Evolutionary conservation across 148 eudicot species (phyloP).

Genomic region (Rhododendron simsii): DNA sequence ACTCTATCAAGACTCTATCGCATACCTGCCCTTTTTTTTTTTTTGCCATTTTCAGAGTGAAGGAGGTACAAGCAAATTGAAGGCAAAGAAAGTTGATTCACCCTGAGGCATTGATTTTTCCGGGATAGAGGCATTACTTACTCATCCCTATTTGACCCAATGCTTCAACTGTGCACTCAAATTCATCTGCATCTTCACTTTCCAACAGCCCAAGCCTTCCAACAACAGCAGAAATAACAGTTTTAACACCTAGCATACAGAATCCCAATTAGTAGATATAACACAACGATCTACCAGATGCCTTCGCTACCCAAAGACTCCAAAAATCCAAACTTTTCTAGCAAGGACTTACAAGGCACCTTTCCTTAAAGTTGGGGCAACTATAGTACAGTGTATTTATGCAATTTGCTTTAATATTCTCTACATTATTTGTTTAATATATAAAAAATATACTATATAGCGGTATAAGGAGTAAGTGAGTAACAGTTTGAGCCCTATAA

Average conservation of each 20-base stretch:
- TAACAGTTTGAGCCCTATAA: not conserved
- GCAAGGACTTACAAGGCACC: not conserved
- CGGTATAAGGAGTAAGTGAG: not conserved
- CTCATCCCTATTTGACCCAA: conserved; percentile 84
- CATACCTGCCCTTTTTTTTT: not conserved
- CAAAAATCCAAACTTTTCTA: not conserved
- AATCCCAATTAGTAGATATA: not conserved
- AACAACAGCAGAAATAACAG: conserved; percentile 58
- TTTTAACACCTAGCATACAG: conserved; percentile 42
- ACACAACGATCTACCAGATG: not conserved
- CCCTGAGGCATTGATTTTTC: not conserved
- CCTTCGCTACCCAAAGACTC: not conserved
- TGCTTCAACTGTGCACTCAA: conserved; percentile 86
- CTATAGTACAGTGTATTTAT: not conserved
- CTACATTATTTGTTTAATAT: not conserved
- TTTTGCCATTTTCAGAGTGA: not conserved
- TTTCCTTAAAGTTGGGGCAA: not conserved
- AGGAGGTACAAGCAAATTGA: not conserved
- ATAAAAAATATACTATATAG: not conserved
- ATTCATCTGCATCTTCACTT: conserved; percentile 69
- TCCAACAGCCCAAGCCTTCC: conserved; percentile 47
- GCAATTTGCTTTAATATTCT: not conserved
- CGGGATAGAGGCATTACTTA: conserved; percentile 32
- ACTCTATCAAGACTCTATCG: not conserved
- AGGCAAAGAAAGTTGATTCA: not conserved